Base-by-base conservation (phyloP, 2,329 filamentous ascomycete genomes). In the Sporothrix protearum region DNA sequence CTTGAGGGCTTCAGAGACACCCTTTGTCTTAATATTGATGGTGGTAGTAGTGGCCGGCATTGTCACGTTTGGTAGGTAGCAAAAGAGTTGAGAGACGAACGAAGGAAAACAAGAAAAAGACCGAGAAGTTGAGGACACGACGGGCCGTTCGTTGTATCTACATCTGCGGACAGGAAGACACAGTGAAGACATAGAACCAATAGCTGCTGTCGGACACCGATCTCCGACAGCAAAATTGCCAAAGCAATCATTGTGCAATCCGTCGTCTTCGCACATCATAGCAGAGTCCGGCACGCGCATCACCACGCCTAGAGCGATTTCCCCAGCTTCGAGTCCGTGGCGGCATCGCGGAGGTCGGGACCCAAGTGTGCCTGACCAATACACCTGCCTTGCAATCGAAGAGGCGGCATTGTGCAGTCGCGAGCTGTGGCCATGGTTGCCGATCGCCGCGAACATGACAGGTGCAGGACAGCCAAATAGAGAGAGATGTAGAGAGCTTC, bases 31-130 rank as follows among this genome's bases (percentile, higher is more conserved):
- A 16, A 68, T 69, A 22, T 39, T 22, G 49, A 71, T 73, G 8
- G 72, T 73, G 33, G 75, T 75, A 3, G 74, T 74, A 2, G 71
- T 69, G 12, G 66, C 3, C 36, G 25, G n/a, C 49, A 63, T 63
- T 39, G n/a, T 63, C 9, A 2, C 2, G 7, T 25, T 5, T 22
- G 6, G 33, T 63, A 42, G 57, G 2, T 6, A 12, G 12, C n/a
- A 7, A 42, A 63, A 14, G 6, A 22, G 57, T 22, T 19, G 28
- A 28, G 4, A 19, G 36, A 53, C n/a, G 12, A 16, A 7, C 19
- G 2, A 12, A 5, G 36, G 25, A 30, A n/a, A 61, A 57, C 51
- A 42, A 57, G 25, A 22, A 25, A 2, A 33, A 16, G 8, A 19
- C 16, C 57, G 22, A 36, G 33, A 39, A 12, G 22, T 12, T 2